A percentile compares a stretch with the other conserved stretches of the same genome.
Evolutionary conservation across 768 basidiomycete species (phyloP).

Genomic region (Pleurotus cornucopiae): DNA sequence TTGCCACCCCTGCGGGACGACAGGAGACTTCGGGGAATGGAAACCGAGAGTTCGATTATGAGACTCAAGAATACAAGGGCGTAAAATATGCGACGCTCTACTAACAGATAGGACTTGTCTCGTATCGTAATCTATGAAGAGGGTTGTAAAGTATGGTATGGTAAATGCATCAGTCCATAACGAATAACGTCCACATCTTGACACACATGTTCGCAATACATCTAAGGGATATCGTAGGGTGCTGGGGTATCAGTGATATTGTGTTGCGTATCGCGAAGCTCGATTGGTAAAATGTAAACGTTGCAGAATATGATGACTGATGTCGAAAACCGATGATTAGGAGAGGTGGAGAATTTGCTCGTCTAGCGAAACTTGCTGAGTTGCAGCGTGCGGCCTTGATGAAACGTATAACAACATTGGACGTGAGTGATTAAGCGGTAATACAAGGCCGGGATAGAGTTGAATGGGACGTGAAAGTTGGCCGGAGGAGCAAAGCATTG

Average conservation of each 20-base stretch:
- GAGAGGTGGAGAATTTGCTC: constrained; percentile 10
- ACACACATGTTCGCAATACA: constrained; percentile 22
- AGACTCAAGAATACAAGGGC: constrained; percentile 17
- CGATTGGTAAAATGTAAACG: constrained; percentile 32
- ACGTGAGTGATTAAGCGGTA: constrained; percentile 17
- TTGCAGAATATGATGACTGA: constrained; percentile 31
- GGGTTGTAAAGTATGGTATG: constrained; percentile 15
- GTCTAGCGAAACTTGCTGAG: constrained; percentile 17
- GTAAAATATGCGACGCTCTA: constrained; percentile 58
- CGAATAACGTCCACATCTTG: constrained; percentile 12
- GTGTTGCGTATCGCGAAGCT: constrained; percentile 50
- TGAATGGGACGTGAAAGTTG: constrained; percentile 41
- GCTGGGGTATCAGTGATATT: constrained; percentile 13
- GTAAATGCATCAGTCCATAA: constrained; percentile 21
- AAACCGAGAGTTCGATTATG: neutral
- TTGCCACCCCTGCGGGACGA: neutral
- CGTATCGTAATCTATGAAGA: constrained; percentile 38
- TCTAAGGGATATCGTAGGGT: constrained; percentile 12
- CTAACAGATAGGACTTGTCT: constrained; percentile 39
- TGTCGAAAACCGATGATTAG: constrained; percentile 10
- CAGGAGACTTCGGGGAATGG: neutral
- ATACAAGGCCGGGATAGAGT: constrained; percentile 33
- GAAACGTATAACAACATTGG: constrained; percentile 11
- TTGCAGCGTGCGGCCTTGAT: constrained; percentile 11
- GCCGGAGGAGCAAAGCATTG: constrained; percentile 28